Evolutionary conservation across 2,329 filamentous ascomycete species (phyloP).

Genomic region (Paecilomyces fulvus): DNA sequence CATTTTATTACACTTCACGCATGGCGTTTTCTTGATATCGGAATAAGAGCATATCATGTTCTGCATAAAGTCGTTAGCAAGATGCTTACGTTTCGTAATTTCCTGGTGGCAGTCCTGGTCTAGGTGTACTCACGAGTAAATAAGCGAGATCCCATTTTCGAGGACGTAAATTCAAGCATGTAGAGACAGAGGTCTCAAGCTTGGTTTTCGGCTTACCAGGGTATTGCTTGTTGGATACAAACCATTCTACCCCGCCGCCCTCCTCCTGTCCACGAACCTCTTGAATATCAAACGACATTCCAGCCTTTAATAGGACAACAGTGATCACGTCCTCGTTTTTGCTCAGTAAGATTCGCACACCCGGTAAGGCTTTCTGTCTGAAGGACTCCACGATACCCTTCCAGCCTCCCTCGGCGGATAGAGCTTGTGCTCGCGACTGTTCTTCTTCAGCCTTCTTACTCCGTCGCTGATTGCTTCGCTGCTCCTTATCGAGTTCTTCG

Average conservation of each 20-base stretch:
- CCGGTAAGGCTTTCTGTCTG: constrained; percentile 15
- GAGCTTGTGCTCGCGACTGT: constrained; percentile 17
- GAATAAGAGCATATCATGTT: constrained; percentile 36
- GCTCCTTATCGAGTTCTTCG: constrained; percentile 20
- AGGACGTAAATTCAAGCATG: constrained; percentile 25
- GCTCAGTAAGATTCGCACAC: constrained; percentile 19
- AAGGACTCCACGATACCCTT: constrained; percentile 25
- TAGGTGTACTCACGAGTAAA: constrained; percentile 23
- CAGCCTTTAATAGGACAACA: constrained; percentile 23
- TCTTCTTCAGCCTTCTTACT: constrained; percentile 19
- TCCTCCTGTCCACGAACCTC: constrained; percentile 12
- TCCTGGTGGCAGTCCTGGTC: neutral
- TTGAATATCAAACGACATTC: constrained; percentile 26
- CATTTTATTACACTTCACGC: constrained; percentile 29
- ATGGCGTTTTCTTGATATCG: constrained; percentile 31
- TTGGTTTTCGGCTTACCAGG: constrained; percentile 20
- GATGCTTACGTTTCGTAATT: constrained; percentile 3
- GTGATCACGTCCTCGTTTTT: constrained; percentile 16
- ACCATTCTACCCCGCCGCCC: constrained; percentile 21
- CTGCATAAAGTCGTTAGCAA: constrained; percentile 12
- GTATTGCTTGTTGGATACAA: constrained; percentile 20
- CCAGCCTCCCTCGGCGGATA: constrained; percentile 24
- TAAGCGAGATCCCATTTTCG: constrained; percentile 33
- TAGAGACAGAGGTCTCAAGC: constrained; percentile 25
- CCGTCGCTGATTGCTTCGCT: constrained; percentile 19